Evolutionary conservation across 306 rosid genomes (phyloP).

Genomic region (Cajanus cajan): DNA sequence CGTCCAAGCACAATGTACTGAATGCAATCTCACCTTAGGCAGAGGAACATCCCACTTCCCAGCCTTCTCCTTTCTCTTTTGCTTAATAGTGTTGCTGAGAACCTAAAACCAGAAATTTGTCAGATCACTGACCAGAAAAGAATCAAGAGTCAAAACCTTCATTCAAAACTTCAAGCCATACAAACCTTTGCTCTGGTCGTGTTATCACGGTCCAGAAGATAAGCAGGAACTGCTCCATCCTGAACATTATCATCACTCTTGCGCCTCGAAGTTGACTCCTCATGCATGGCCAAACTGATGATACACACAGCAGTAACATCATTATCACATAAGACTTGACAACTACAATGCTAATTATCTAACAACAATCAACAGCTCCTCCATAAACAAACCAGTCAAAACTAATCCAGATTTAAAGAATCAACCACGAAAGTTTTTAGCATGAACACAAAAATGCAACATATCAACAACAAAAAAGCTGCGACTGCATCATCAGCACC

Average conservation of each 20-base stretch:
- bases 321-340: not conserved
- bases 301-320: not conserved
- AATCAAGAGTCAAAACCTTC: not conserved
- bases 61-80: constrained; percentile 93
- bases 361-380: not conserved
- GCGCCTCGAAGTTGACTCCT: constrained; percentile 71
- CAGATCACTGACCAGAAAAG: constrained; percentile 9
- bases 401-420: not conserved
- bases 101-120: constrained; percentile 41
- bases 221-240: constrained; percentile 79
- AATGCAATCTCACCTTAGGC: constrained; percentile 62
- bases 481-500: not conserved
- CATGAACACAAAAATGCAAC: not conserved
- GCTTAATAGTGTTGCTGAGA: constrained; percentile 92
- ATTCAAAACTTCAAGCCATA: not conserved
- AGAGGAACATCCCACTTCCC: constrained; percentile 97
- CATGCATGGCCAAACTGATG: constrained; percentile 80
- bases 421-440: not conserved
- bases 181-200: constrained; percentile 77
- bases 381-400: not conserved
- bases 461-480: not conserved
- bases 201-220: constrained; percentile 81
- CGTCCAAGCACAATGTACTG: not conserved
- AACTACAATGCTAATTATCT: not conserved
- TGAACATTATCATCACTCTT: constrained; percentile 82